Percentiles rank a stretch among this genome's conserved stretches.
Conservation (phyloP, 1,284 basidiomycete genomes). For the Phlebopus sp. region DNA sequence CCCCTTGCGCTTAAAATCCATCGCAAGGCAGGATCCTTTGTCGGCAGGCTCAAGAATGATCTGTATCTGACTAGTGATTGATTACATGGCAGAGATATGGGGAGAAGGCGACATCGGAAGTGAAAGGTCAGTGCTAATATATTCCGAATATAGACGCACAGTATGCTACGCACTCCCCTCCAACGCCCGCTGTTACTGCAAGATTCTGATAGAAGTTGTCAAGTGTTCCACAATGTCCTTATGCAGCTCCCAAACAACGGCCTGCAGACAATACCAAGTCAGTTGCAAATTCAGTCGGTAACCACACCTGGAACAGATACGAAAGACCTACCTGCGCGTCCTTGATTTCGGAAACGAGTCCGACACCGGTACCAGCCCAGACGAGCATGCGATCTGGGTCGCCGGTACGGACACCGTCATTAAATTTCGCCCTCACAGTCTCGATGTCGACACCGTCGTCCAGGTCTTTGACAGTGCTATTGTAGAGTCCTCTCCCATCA, state of each 20-base stretch:
- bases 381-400: slow-evolving; percentile 53
- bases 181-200: slow-evolving; percentile 16
- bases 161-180: not conserved
- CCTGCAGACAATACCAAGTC: slow-evolving; percentile 32
- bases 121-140: not conserved
- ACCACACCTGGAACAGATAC: not conserved
- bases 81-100: not conserved
- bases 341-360: slow-evolving; percentile 52
- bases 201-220: slow-evolving; percentile 22
- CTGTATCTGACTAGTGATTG: not conserved
- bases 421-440: slow-evolving; percentile 43
- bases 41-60: not conserved
- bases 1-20: not conserved
- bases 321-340: slow-evolving; percentile 50
- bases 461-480: slow-evolving; percentile 54
- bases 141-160: slow-evolving; percentile 13
- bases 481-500: slow-evolving; percentile 50
- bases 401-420: slow-evolving; percentile 39
- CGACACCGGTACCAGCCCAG: slow-evolving; percentile 72
- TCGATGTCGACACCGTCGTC: slow-evolving; percentile 49
- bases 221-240: slow-evolving; percentile 40
- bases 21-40: not conserved
- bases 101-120: not conserved
- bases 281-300: slow-evolving; percentile 5
- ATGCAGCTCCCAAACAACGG: slow-evolving; percentile 50